phyloP scores from a whole-genome alignment of 2,329 filamentous ascomycete genomes.

The Cytospora chrysosperma region DNA sequence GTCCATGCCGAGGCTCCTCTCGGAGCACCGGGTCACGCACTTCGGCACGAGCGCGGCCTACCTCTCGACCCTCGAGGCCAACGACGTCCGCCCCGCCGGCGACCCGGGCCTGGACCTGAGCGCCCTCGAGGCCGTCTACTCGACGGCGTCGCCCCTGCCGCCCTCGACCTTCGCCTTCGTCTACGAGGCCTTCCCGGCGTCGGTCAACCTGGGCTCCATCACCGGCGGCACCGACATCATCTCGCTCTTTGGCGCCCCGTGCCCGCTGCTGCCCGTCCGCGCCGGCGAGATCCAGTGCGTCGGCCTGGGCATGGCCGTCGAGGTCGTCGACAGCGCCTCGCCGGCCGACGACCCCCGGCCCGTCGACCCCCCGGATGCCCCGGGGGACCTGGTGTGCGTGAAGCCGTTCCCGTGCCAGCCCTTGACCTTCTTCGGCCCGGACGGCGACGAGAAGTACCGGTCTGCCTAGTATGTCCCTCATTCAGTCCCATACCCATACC shows the following conservation, averaged over 20 bases:
- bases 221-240: slow-evolving; percentile 97
- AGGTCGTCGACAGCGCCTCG: slow-evolving; percentile 55
- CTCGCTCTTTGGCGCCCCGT: slow-evolving; percentile 87
- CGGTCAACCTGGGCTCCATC: slow-evolving; percentile 87
- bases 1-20: slow-evolving; percentile 79
- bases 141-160: slow-evolving; percentile 86
- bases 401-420: slow-evolving; percentile 89
- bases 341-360: slow-evolving; percentile 49
- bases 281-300: slow-evolving; percentile 75
- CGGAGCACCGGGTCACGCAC: slow-evolving; percentile 80
- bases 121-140: slow-evolving; percentile 81
- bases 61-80: slow-evolving; percentile 84
- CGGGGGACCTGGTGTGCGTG: slow-evolving; percentile 86
- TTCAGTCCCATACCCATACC: too few species aligned
- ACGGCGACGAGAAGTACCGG: slow-evolving; percentile 73
- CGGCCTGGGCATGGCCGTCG: slow-evolving; percentile 76
- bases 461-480: slow-evolving; percentile 58
- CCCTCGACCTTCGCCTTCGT: slow-evolving; percentile 92
- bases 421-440: slow-evolving; percentile 78
- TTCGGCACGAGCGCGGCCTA: slow-evolving; percentile 96
- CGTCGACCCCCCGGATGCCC: slow-evolving; percentile 57
- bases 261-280: slow-evolving; percentile 70
- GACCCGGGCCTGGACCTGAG: slow-evolving; percentile 57
- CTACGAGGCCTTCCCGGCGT: slow-evolving; percentile 75
- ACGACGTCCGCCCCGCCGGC: slow-evolving; percentile 58